Evolutionary conservation across 2,329 filamentous ascomycete genomes (phyloP).

Genomic region (Hysterium pulicare): DNA sequence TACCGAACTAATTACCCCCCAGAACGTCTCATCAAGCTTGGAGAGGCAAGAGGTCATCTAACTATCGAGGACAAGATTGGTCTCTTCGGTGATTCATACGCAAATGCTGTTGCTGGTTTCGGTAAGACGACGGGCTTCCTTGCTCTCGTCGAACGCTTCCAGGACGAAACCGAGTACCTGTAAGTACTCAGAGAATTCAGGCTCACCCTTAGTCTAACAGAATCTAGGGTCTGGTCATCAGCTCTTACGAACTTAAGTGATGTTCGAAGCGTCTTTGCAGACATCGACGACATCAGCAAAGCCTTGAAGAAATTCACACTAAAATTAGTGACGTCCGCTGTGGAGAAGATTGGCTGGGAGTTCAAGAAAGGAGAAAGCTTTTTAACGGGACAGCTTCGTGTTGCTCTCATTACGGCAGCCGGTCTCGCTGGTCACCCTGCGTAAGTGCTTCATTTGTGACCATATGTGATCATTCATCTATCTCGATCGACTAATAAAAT

Average conservation of each 20-base stretch:
- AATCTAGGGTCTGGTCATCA: slow-evolving; percentile 80
- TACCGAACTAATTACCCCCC: slow-evolving; percentile 93
- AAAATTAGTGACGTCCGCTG: slow-evolving; percentile 70
- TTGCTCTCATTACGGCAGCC: slow-evolving; percentile 73
- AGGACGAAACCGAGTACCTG: slow-evolving; percentile 76
- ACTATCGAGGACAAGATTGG: slow-evolving; percentile 89
- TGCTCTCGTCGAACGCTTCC: slow-evolving; percentile 80
- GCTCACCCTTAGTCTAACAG: too few species aligned
- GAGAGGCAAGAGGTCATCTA: slow-evolving; percentile 70
- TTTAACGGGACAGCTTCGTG: slow-evolving; percentile 76
- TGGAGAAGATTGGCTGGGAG: slow-evolving; percentile 82
- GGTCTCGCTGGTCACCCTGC: slow-evolving; percentile 71
- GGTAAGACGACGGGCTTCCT: slow-evolving; percentile 78
- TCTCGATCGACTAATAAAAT: background rate
- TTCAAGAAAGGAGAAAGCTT: slow-evolving; percentile 76
- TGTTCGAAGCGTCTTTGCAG: slow-evolving; percentile 80
- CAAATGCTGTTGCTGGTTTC: slow-evolving; percentile 83
- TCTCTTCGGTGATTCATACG: slow-evolving; percentile 83
- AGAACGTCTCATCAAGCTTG: slow-evolving; percentile 75
- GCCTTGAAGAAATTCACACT: slow-evolving; percentile 76
- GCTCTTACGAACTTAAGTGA: slow-evolving; percentile 72
- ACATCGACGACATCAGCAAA: slow-evolving; percentile 66
- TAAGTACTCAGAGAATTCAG: too few species aligned
- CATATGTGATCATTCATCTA: too few species aligned
- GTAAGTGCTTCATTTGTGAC: slow-evolving; percentile 46